phyloP scores from a whole-genome alignment of 2,329 filamentous ascomycete genomes.

The Periconia digitata region DNA sequence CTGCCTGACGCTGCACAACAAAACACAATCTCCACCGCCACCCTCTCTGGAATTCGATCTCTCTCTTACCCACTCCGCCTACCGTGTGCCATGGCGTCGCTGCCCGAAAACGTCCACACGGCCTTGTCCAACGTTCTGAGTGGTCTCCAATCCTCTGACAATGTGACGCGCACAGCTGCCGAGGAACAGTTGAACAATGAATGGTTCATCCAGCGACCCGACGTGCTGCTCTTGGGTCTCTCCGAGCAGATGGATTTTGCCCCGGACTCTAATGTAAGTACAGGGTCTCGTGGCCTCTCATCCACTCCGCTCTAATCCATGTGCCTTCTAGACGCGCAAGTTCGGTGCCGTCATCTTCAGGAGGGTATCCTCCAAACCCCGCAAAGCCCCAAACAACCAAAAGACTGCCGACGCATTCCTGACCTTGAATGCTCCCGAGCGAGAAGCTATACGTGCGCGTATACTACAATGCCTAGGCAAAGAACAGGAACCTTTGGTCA shows the following conservation, averaged over 20 bases:
- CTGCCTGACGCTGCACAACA: background rate
- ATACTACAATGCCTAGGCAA: constrained; percentile 74
- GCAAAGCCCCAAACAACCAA: constrained; percentile 69
- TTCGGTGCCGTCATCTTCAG: constrained; percentile 95
- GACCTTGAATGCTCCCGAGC: constrained; percentile 72
- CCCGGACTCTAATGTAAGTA: constrained; percentile 69
- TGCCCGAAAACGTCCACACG: constrained; percentile 79
- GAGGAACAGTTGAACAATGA: constrained; percentile 89
- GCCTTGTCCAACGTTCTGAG: constrained; percentile 85
- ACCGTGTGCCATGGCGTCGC: constrained; percentile 70
- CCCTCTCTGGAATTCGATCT: background rate
- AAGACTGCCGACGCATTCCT: constrained; percentile 83
- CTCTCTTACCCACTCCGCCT: background rate
- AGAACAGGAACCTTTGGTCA: constrained; percentile 72
- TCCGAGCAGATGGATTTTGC: constrained; percentile 86
- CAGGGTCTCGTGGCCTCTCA: background rate
- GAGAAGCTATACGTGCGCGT: constrained; percentile 78
- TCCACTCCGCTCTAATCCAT: background rate
- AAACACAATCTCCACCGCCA: background rate
- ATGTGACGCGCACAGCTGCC: constrained; percentile 78
- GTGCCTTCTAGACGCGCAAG: constrained; percentile 69
- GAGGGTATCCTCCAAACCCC: constrained; percentile 84
- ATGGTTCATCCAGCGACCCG: constrained; percentile 81
- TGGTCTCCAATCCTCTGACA: constrained; percentile 87
- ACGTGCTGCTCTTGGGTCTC: constrained; percentile 88